Base-by-base conservation (phyloP, 1,139 yeast species). In the Groenewaldozyma sp. region DNA sequence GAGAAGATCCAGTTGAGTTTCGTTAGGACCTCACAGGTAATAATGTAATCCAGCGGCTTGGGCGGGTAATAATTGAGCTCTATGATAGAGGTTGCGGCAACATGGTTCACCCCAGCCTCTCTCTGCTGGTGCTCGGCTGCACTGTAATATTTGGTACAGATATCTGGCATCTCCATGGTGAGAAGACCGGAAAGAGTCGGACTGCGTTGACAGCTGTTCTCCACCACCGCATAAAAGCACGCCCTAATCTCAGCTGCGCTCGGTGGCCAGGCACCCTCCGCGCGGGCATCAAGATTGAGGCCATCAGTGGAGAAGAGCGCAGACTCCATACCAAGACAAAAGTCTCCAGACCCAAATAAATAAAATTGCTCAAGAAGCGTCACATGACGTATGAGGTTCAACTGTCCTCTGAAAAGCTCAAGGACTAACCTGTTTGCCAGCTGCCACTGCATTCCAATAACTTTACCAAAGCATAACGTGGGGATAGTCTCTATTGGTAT, bases 51-150 rank as follows among this genome's bases (percentile, higher is more conserved):
- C n/a, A 51, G 36, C 9, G 55, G 55, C 27, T 37, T 31, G 2
- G 52, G 53, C 2, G 49, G 47, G 18, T 38, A 39, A 38, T 51
- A 51, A 22, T 42, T 38, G 32, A 51, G 36, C 20, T 18, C 32
- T 20, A 36, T 19, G 17, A 11, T 7, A 28, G 33, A 27, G 28
- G 40, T 34, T 9, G 35, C 34, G 10, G 27, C 24, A 22, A 22
- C 10, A 11, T 11, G 7, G 7, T 22, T 7, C 26, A 7, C 11
- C 11, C 10, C 11, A 7, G 26, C 10, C 7, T 7, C 26, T 11
- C 11, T 22, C 11, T 22, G 10, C 7, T 7, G 10, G 11, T 22
- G 26, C 10, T 11, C 26, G 7, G 26, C 26, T 7, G 26, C 7
- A 11, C 26, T 11, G n/a, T n/a, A n/a, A n/a, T n/a, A n/a, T n/a